A percentile compares a stretch with the other conserved stretches of the same genome.
Conservation (phyloP, 2,329 filamentous ascomycete species). For the Aureobasidium pullulans region DNA sequence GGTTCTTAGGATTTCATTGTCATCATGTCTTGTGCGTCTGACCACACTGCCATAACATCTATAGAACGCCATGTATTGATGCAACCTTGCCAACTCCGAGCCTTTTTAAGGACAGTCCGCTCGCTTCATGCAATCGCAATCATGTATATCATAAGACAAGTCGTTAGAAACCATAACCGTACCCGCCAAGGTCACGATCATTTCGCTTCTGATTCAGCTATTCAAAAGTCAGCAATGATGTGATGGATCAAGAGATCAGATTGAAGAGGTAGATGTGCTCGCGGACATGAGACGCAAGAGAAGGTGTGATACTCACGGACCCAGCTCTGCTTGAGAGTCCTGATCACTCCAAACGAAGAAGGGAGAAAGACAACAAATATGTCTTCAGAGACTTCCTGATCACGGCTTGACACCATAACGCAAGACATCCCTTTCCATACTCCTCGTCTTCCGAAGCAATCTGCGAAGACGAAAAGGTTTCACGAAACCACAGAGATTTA, state of each 20-base stretch:
- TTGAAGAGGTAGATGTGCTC: neutral
- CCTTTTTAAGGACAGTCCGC: neutral
- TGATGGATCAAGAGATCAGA: neutral
- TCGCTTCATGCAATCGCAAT: neutral
- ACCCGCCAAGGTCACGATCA: conserved; percentile 9
- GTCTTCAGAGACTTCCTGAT: neutral
- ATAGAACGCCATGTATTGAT: neutral
- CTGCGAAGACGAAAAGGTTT: neutral
- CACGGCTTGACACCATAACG: neutral
- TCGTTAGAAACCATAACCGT: conserved; percentile 8
- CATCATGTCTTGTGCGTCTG: neutral
- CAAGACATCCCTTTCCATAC: neutral
- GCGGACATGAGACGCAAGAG: neutral
- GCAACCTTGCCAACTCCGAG: neutral
- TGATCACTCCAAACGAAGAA: neutral
- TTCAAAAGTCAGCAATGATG: neutral
- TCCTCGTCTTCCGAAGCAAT: neutral
- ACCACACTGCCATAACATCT: neutral
- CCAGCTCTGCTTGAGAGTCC: neutral
- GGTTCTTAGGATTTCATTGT: neutral
- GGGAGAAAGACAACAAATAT: neutral
- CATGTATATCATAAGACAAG: neutral
- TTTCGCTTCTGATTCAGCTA: neutral
- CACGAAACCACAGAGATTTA: conserved; percentile 7
- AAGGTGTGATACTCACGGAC: conserved; percentile 10